Conservation (phyloP, 345 rosid species). For the Populus tremula region DNA sequence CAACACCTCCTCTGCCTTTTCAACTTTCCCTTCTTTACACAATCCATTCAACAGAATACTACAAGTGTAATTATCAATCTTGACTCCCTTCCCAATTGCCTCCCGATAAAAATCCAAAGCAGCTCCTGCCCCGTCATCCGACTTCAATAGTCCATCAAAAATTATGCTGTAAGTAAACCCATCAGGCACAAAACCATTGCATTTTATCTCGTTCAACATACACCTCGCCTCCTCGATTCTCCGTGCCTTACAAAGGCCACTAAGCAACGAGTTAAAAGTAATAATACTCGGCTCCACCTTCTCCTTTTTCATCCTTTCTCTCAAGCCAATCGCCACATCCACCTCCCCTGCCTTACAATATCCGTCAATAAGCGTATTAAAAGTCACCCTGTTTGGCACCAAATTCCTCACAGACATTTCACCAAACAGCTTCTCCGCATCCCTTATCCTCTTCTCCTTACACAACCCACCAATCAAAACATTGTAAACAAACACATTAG, state of each 20-base stretch:
- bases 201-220: slow-evolving; percentile 60
- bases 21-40: slow-evolving; percentile 60
- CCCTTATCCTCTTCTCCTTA: slow-evolving; percentile 50
- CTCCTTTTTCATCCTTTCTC: slow-evolving; percentile 52
- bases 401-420: slow-evolving; percentile 51
- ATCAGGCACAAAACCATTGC: slow-evolving; percentile 59
- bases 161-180: slow-evolving; percentile 55
- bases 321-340: slow-evolving; percentile 43
- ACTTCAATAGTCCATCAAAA: slow-evolving; percentile 50
- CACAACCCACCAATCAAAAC: slow-evolving; percentile 57
- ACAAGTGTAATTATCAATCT: slow-evolving; percentile 49
- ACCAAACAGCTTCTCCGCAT: slow-evolving; percentile 64
- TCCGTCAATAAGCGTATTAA: slow-evolving; percentile 69
- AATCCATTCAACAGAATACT: slow-evolving; percentile 58
- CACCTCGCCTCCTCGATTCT: slow-evolving; percentile 58
- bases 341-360: slow-evolving; percentile 60
- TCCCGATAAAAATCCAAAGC: slow-evolving; percentile 50
- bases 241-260: slow-evolving; percentile 53
- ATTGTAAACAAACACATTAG: slow-evolving; percentile 60
- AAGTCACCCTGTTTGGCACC: slow-evolving; percentile 47
- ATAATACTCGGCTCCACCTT: slow-evolving; percentile 53
- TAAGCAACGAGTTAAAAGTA: slow-evolving; percentile 65
- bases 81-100: slow-evolving; percentile 38
- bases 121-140: slow-evolving; percentile 32
- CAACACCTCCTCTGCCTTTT: slow-evolving; percentile 61